Percentiles rank a stretch among this genome's conserved stretches.
Evolutionary conservation across 2,329 filamentous ascomycete species (phyloP).

Genomic region (Fusarium sublunatum): DNA sequence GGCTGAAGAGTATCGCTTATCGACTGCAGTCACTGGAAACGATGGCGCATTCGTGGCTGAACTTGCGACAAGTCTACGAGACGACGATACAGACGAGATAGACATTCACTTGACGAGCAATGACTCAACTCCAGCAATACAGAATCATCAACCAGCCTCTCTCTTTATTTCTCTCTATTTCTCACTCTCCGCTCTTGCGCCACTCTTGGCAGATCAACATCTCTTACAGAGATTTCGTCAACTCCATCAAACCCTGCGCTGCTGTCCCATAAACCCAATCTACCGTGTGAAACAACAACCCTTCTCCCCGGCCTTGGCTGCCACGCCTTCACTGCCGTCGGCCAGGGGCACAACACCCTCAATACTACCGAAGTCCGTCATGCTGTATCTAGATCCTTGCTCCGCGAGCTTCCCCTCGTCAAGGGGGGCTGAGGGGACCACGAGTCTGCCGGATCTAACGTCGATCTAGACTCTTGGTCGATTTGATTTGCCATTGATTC

Average conservation of each 20-base stretch:
- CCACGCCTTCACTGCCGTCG: slow-evolving; percentile 23
- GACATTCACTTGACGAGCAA: not conserved
- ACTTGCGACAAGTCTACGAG: not conserved
- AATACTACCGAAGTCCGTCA: slow-evolving; percentile 38
- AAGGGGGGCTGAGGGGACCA: slow-evolving; percentile 9
- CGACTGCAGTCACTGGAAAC: not conserved
- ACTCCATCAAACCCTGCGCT: slow-evolving; percentile 2
- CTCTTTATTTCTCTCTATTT: not conserved
- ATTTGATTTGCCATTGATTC: slow-evolving; percentile 32
- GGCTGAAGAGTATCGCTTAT: not conserved
- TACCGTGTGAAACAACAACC: slow-evolving; percentile 35
- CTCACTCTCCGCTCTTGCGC: no score
- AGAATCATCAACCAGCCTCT: not conserved
- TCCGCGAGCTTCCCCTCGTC: slow-evolving; percentile 27
- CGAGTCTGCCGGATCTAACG: slow-evolving; percentile 16
- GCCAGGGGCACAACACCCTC: slow-evolving; percentile 28
- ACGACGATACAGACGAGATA: not conserved
- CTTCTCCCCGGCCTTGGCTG: slow-evolving; percentile 32
- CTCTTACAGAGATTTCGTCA: slow-evolving; percentile 14
- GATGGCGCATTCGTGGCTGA: slow-evolving; percentile 18
- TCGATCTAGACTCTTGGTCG: slow-evolving; percentile 28
- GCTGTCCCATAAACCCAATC: slow-evolving; percentile 21
- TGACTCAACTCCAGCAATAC: not conserved
- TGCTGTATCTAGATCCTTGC: slow-evolving; percentile 34
- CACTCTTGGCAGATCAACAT: slow-evolving; percentile 3